Conservation (phyloP, 371 early-diverging fungal genomes). For the Batkoa obscura region DNA sequence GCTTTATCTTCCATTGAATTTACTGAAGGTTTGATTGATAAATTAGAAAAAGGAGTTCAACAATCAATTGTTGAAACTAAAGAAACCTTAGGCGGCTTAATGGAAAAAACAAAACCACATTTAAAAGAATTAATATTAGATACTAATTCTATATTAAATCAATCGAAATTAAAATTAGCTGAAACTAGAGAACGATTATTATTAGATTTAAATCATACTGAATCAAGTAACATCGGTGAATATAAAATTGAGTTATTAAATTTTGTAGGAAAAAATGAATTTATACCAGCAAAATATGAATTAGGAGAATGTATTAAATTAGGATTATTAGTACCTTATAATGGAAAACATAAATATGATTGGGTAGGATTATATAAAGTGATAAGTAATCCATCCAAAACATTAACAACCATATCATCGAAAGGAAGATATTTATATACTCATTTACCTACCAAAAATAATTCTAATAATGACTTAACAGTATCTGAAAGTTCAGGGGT, state of each 20-base stretch:
- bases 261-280: slow-evolving; percentile 52
- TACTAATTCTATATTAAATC: too few relatives aligned
- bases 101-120: neutral
- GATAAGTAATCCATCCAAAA: slow-evolving; percentile 40
- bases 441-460: too few relatives aligned
- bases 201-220: neutral
- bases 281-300: slow-evolving; percentile 18
- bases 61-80: neutral
- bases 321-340: slow-evolving; percentile 53
- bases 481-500: too few relatives aligned
- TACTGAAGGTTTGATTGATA: slow-evolving; percentile 15
- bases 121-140: neutral
- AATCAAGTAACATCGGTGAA: slow-evolving; percentile 10
- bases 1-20: slow-evolving; percentile 16
- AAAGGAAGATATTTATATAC: slow-evolving; percentile 51
- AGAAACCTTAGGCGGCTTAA: neutral
- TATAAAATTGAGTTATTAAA: slow-evolving; percentile 1
- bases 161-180: too few relatives aligned
- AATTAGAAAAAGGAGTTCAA: slow-evolving; percentile 2
- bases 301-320: too few relatives aligned
- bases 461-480: too few relatives aligned
- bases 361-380: slow-evolving; percentile 87
- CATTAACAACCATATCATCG: slow-evolving; percentile 53
- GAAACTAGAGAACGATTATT: neutral
- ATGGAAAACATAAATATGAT: slow-evolving; percentile 42